Base-by-base conservation (phyloP, 768 basidiomycete genomes). In the Suillus tomentosus region DNA sequence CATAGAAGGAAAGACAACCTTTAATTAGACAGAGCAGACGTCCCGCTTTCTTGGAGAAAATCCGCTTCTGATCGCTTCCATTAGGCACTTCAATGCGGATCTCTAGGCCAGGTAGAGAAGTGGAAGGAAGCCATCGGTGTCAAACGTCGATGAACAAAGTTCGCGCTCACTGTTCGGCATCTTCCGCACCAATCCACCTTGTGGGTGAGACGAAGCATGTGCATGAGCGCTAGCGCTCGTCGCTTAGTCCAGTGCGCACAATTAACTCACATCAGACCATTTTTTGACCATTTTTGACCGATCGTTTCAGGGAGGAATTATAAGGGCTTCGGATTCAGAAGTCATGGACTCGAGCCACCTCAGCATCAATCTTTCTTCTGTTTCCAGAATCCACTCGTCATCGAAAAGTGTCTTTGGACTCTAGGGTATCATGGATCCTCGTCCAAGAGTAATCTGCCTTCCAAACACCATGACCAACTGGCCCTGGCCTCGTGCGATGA, bases 401-500 rank as follows among this genome's bases (percentile, higher is more conserved):
- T 10, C 9, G 9, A 5, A 51, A 50, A 24, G 24, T 43, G 8
- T 43, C 42, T 19, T 3, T 9, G 14, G 40, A 13, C 42, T 42
- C 42, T 42, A 42, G 42, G 7, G 43, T 17, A 27, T 3, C 15
- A 53, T 53, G 51, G 51, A 53, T 31, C 2, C 51, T 19, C 51
- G 27, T 53, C 27, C 51, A 53, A 39, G 6, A 15, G 40, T 57
- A n/a, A 40, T 66, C 5, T 66, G 67, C 51, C 71, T 83, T 40
- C 81, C 82, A 5, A 73, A 80, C 31, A 79, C 77, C 10, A 72
- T 84, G 47, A 65, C 65, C 10, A 70, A 68, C 19, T 85, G 82
- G 82, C 81, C 81, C 1, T 83, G 79, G 81, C 69, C 67, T 5
- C 78, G 82, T 4, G 63, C 54, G 40, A 67, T 83, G 47, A 83